Evolutionary conservation across 208 protist genomes (phyloP).

Genomic region (Crithidia brevicula): DNA sequence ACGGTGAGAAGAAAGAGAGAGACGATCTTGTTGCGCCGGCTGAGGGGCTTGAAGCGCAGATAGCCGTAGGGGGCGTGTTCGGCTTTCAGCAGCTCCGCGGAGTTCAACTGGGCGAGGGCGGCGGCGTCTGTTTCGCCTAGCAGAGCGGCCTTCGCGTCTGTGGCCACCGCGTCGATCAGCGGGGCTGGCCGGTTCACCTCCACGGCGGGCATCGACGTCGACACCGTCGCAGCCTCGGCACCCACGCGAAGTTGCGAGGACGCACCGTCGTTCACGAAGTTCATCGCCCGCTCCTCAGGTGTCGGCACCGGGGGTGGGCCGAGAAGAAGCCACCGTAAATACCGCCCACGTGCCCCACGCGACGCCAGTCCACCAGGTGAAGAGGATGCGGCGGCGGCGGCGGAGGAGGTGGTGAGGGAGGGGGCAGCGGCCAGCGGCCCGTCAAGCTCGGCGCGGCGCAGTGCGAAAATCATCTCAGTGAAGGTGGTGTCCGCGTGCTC

Average conservation of each 20-base stretch:
- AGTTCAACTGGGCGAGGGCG: slow-evolving; percentile 28
- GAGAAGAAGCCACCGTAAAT: slow-evolving; percentile 52
- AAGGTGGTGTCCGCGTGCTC: slow-evolving; percentile 71
- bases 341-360: slow-evolving; percentile 18
- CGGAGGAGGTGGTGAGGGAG: slow-evolving; percentile 15
- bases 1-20: slow-evolving; percentile 67
- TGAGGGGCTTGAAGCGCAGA: slow-evolving; percentile 60
- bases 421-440: slow-evolving; percentile 24
- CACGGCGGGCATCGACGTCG: neutral
- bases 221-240: slow-evolving; percentile 1
- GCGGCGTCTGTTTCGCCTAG: neutral
- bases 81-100: slow-evolving; percentile 45
- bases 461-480: slow-evolving; percentile 77
- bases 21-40: slow-evolving; percentile 37
- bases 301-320: slow-evolving; percentile 54
- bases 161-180: slow-evolving; percentile 13
- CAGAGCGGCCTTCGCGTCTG: slow-evolving; percentile 6
- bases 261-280: slow-evolving; percentile 31
- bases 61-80: slow-evolving; percentile 68
- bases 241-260: slow-evolving; percentile 29
- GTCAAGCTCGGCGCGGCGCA: slow-evolving; percentile 43
- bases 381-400: no score
- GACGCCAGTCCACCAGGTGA: neutral
- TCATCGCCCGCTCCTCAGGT: slow-evolving; percentile 57
- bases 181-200: neutral